Conservation (phyloP, 2,329 filamentous ascomycete species). For the Fusarium marasasianum region DNA sequence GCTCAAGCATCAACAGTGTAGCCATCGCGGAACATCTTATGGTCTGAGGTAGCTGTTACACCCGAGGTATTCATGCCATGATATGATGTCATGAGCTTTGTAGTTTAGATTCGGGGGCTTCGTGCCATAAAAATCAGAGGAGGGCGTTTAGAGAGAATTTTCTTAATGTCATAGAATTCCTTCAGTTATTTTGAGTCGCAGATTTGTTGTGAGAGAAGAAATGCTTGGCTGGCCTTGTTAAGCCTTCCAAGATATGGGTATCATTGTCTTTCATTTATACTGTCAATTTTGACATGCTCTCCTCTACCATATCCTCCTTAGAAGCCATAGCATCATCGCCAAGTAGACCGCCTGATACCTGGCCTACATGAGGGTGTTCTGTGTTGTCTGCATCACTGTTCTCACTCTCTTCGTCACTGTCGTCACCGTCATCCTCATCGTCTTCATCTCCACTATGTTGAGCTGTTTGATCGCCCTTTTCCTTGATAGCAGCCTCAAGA, state of each 20-base stretch:
- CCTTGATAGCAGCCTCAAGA: slow-evolving; percentile 87
- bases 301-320: slow-evolving; percentile 33
- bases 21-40: slow-evolving; percentile 50
- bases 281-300: slow-evolving; percentile 44
- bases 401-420: slow-evolving; percentile 41
- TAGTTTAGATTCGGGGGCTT: slow-evolving; percentile 51
- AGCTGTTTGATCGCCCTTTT: slow-evolving; percentile 67
- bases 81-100: slow-evolving; percentile 50
- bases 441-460: slow-evolving; percentile 48
- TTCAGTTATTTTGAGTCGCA: background rate
- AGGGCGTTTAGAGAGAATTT: slow-evolving; percentile 38
- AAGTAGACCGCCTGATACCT: slow-evolving; percentile 32
- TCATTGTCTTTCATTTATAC: slow-evolving; percentile 39
- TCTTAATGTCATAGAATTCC: slow-evolving; percentile 36
- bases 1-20: slow-evolving; percentile 39
- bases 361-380: slow-evolving; percentile 31
- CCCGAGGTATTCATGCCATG: slow-evolving; percentile 44
- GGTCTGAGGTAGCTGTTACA: slow-evolving; percentile 49
- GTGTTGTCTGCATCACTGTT: slow-evolving; percentile 41
- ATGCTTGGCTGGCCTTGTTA: background rate
- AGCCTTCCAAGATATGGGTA: slow-evolving; percentile 18
- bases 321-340: slow-evolving; percentile 30
- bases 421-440: slow-evolving; percentile 45
- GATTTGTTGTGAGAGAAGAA: background rate
- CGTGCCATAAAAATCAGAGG: slow-evolving; percentile 37